Evolutionary conservation across 495 filamentous ascomycete genomes (phyloP), one percentile per base, ranked within the genome.

Genomic region (Zalerion maritima): DNA sequence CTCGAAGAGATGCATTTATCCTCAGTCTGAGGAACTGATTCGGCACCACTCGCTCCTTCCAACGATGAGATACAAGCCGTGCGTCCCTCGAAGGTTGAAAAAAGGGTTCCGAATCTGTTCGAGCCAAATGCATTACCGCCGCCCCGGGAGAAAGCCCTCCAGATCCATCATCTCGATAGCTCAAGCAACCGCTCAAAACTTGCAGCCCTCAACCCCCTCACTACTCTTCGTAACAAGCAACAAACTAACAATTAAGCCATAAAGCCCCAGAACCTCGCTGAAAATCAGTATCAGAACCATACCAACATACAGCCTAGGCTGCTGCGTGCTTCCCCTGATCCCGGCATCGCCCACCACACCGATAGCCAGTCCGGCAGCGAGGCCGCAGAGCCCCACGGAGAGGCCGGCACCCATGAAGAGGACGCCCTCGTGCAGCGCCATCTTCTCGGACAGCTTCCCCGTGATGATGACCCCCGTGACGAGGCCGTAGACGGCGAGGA

Each of bases 281-380:
- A 93, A 92, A 63, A 93, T 93, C 42, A 94, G 58, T 38, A 94
- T 87, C 41, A 93, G 54, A 38, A 94, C 84, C 84, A 93, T 91
- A 39, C 87, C 86, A 19, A 91, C 78, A 47, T 85, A 94, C 14
- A 94, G 71, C 26, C 84, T 70, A 9, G 76, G 81, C 54, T 94
- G 86, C 45, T 77, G 73, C 62, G 89, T 81, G 45, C 81, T 87
- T 20, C 81, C 76, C 32, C 86, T 69, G 31, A 89, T 81, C 27
- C 86, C 86, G 28, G 73, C 71, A 55, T 94, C 89, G 26, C 87
- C 86, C 6, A 94, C 80, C 29, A 89, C 71, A 11, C 86, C 86
- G 50, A 94, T 94, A 0, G 83, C 71, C 52, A 93, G 93, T n/a
- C 86, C 85, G 5, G 81, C 78, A 11, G 71, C 77, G 22, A 94